Base-by-base conservation (phyloP, 495 filamentous ascomycete species). In the Cudoniella acicularis region DNA sequence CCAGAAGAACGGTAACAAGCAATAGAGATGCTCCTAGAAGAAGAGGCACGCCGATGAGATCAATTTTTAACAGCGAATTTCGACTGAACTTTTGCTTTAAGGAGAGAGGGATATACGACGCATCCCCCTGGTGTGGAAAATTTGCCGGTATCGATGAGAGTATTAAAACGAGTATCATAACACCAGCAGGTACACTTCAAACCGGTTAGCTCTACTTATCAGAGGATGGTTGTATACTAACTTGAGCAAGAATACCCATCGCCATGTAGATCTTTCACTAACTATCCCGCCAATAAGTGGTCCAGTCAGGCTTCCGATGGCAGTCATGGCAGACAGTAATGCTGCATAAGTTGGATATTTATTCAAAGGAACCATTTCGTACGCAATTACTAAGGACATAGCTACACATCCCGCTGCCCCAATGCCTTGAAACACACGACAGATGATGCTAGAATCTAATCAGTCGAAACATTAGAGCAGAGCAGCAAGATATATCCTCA, bases 241-340 rank as follows among this genome's bases (percentile, higher is more conserved):
- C 72, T 76, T 76, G 13, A 77, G 48, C 2, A 60, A 63, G 52
- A 76, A 76, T 8, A 76, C 66, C 71, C 72, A 77, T 66, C 72
- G 51, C 75, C 70, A 76, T 0, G 58, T 67, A 0, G 63, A 66
- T 41, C 70, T 63, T 13, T 74, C 63, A n/a, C 60, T 70, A 45
- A 81, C 70, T 25, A 70, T 30, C 11, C 78, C 79, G 13, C 79
- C 79, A 3, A 83, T 47, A 1, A 83, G 36, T 1, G 79, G 79
- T 8, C 80, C 80, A 6, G 77, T 49, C 6, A 74, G 63, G 50
- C 63, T 67, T 13, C 71, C 66, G 2, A 70, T 26, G 1, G 72
- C 63, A 9, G 75, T 57, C 4, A 67, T 57, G 1, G 70, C 50
- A 3, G 67, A 64, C 20, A 71, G 47, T 2, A 72, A 24, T 16